Conservation (phyloP, 441 rosid species). For the Gossypium gossypioides region DNA sequence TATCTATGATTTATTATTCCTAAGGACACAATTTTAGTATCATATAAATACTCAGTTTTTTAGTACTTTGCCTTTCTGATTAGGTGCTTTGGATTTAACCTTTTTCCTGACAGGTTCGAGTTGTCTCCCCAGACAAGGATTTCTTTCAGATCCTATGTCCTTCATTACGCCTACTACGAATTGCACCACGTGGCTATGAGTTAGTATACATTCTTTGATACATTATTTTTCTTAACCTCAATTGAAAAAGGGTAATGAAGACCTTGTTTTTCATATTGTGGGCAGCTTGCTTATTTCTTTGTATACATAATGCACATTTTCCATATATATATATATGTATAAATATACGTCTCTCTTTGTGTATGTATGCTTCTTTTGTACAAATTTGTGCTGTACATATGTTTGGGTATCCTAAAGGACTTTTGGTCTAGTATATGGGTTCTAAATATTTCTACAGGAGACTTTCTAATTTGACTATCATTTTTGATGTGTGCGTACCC, state of each 20-base stretch:
- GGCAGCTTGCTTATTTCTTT: neutral
- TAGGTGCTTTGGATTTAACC: constrained; percentile 16
- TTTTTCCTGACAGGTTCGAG: constrained; percentile 57
- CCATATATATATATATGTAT: neutral
- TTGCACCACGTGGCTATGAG: constrained; percentile 85
- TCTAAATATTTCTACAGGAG: neutral
- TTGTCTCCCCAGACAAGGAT: constrained; percentile 97
- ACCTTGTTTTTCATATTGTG: neutral
- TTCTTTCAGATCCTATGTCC: constrained; percentile 96
- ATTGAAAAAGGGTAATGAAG: neutral
- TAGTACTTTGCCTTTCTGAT: neutral
- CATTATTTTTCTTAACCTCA: neutral
- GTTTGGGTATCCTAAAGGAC: neutral
- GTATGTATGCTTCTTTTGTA: neutral
- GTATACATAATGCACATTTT: neutral
- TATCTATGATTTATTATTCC: neutral
- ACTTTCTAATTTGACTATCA: neutral
- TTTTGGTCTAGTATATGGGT: neutral
- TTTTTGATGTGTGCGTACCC: neutral
- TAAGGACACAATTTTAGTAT: neutral
- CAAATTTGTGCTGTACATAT: neutral
- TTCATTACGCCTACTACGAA: constrained; percentile 79
- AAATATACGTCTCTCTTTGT: neutral
- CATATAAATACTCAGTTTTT: neutral
- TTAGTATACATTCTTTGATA: constrained; percentile 30